A percentile compares a stretch with the other conserved stretches of the same genome.
phyloP scores from a whole-genome alignment of 768 basidiomycete species.

The Xerocomus spinulosus region DNA sequence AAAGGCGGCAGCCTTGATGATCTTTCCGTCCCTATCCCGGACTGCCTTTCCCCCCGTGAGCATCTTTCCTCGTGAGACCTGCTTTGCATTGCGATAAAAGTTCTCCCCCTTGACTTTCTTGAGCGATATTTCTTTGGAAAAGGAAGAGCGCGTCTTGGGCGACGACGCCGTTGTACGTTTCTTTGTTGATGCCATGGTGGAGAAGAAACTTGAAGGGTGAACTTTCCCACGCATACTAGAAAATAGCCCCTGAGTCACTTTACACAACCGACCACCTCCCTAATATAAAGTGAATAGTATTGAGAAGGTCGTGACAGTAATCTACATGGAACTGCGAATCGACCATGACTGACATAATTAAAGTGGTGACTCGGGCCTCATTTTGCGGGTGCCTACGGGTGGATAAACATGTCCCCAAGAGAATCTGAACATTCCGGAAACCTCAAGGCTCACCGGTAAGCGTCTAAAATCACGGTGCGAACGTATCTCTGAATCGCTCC shows the following conservation, averaged over 20 bases:
- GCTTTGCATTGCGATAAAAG: slow-evolving; percentile 96
- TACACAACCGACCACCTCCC: too few relatives aligned
- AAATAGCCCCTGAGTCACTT: slow-evolving; percentile 1
- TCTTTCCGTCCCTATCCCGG: slow-evolving; percentile 86
- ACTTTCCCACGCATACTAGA: slow-evolving; percentile 16
- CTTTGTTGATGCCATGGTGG: slow-evolving; percentile 29
- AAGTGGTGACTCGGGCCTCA: too few relatives aligned
- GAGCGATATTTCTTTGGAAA: slow-evolving; percentile 51
- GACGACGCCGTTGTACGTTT: slow-evolving; percentile 25
- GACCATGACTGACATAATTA: too few relatives aligned
- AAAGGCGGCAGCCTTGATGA: slow-evolving; percentile 89
- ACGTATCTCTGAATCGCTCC: too few relatives aligned
- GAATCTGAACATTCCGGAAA: too few relatives aligned
- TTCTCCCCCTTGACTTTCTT: slow-evolving; percentile 89
- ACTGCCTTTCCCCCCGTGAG: slow-evolving; percentile 88
- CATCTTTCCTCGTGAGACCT: slow-evolving; percentile 82
- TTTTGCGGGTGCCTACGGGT: too few relatives aligned
- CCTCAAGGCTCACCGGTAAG: too few relatives aligned
- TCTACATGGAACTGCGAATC: too few relatives aligned
- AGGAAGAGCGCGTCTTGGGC: slow-evolving; percentile 36
- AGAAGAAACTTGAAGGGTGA: neutral
- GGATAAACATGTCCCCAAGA: too few relatives aligned
- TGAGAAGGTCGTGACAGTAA: too few relatives aligned
- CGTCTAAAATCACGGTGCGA: too few relatives aligned
- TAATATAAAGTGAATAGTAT: too few relatives aligned